Conservation (phyloP, 2,329 filamentous ascomycete species). For the Verticillium isaacii region DNA sequence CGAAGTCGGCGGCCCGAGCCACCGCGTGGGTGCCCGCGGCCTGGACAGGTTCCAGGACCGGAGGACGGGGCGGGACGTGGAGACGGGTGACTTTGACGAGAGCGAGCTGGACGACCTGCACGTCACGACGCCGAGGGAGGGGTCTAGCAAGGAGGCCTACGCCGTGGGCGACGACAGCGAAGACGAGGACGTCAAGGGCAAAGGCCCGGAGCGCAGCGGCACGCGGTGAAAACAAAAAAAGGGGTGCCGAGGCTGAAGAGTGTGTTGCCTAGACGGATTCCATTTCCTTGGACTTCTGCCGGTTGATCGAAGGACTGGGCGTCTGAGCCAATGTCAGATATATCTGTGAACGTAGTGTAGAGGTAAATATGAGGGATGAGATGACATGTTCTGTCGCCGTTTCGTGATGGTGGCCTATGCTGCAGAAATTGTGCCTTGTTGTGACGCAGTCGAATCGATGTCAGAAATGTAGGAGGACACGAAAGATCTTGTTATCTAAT, state of each 20-base stretch:
- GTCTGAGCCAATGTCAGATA: neutral
- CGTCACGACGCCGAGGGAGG: constrained; percentile 39
- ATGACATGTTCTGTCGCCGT: neutral
- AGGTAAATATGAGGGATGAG: neutral
- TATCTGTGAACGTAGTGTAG: neutral
- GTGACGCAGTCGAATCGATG: neutral
- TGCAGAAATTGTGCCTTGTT: neutral
- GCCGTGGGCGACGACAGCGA: constrained; percentile 54
- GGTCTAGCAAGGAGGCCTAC: constrained; percentile 43
- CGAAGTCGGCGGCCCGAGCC: constrained; percentile 26
- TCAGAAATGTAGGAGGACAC: too few species aligned
- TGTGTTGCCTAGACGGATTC: neutral
- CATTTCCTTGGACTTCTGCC: neutral
- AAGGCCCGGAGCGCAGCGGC: neutral
- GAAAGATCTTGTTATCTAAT: too few species aligned
- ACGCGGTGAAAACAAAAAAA: neutral
- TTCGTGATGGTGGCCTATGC: neutral
- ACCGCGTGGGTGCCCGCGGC: constrained; percentile 21
- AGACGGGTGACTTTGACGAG: constrained; percentile 63
- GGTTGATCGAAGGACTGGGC: neutral
- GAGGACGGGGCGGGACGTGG: constrained; percentile 46
- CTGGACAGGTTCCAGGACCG: constrained; percentile 44
- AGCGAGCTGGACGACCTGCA: constrained; percentile 60
- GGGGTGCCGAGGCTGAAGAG: neutral
- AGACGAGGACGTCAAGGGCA: constrained; percentile 35